Evolutionary conservation across 75 land plant species (phyloP).

Genomic region (Selaginella tamariscina): DNA sequence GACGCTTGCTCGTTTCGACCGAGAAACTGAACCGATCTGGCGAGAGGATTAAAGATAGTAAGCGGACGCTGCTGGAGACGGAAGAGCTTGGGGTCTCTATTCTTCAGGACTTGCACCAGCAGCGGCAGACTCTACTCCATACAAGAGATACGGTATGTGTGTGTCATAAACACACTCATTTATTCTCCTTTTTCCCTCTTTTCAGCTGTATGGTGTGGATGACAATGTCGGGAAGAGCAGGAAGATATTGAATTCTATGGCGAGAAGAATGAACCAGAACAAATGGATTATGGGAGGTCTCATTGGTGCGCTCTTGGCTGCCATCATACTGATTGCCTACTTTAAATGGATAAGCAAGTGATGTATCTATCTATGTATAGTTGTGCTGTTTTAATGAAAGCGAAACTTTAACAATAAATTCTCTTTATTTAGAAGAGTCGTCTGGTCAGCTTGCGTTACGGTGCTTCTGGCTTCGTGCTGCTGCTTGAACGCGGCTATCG

Average conservation of each 20-base stretch:
- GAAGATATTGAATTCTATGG: slow-evolving; percentile 41
- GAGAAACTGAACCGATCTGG: slow-evolving; percentile 41
- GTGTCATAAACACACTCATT: background rate
- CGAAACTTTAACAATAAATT: too few species aligned
- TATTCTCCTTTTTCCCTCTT: background rate
- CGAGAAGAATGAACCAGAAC: slow-evolving; percentile 52
- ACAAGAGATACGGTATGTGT: slow-evolving; percentile 35
- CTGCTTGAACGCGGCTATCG: background rate
- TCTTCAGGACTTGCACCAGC: slow-evolving; percentile 49
- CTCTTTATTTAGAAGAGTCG: too few species aligned
- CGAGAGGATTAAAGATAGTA: slow-evolving; percentile 41
- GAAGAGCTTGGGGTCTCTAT: slow-evolving; percentile 55
- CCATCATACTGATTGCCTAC: slow-evolving; percentile 36
- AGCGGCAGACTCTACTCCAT: slow-evolving; percentile 47
- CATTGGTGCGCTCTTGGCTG: slow-evolving; percentile 36
- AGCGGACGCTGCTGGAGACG: slow-evolving; percentile 39
- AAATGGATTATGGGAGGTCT: slow-evolving; percentile 50
- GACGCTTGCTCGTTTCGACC: slow-evolving; percentile 40
- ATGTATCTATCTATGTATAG: background rate
- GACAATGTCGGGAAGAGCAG: slow-evolving; percentile 58
- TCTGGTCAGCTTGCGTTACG: too few species aligned
- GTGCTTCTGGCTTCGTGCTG: background rate
- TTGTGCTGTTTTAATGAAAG: too few species aligned
- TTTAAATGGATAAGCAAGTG: slow-evolving; percentile 18
- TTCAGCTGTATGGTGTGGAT: slow-evolving; percentile 66